A percentile compares a stretch with the other conserved stretches of the same genome.
Conservation (phyloP, 768 basidiomycete genomes). For the Suillus clintonianus region DNA sequence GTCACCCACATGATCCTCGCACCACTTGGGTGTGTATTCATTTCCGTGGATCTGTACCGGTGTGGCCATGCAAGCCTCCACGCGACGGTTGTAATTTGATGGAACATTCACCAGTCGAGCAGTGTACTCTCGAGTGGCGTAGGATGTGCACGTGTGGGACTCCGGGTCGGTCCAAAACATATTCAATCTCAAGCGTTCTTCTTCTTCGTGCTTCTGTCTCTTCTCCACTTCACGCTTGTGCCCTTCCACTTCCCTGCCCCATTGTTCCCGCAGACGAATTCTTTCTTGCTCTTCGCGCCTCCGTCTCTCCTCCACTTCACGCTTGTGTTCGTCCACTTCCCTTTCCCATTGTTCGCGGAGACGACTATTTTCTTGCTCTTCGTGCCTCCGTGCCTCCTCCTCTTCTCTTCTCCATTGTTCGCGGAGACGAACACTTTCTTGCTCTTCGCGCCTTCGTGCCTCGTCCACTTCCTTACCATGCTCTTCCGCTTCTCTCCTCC, state of each 20-base stretch:
- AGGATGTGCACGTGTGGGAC: conserved; percentile 26
- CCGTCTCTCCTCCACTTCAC: conserved; percentile 11
- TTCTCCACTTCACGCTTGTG: conserved; percentile 13
- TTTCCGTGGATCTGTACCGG: conserved; percentile 26
- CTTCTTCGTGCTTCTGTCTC: conserved; percentile 14
- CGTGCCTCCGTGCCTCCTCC: not conserved
- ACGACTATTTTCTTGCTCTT: not conserved
- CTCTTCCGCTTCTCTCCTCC: conserved; percentile 5
- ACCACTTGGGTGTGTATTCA: conserved; percentile 15
- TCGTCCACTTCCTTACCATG: not conserved
- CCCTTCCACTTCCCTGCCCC: not conserved
- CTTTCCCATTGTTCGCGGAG: not conserved
- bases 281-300: conserved; percentile 16
- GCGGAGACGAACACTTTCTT: not conserved
- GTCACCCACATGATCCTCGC: conserved; percentile 22
- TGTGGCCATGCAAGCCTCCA: conserved; percentile 27
- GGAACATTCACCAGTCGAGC: conserved; percentile 32
- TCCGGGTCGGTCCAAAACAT: conserved; percentile 24
- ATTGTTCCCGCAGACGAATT: not conserved
- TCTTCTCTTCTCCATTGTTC: not conserved
- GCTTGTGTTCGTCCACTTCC: not conserved
- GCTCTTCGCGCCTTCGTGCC: not conserved
- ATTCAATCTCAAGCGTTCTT: conserved; percentile 20
- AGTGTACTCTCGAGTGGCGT: conserved; percentile 30
- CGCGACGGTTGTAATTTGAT: conserved; percentile 13